Conservation (phyloP, 768 basidiomycete genomes). For the Amanita muscaria region DNA sequence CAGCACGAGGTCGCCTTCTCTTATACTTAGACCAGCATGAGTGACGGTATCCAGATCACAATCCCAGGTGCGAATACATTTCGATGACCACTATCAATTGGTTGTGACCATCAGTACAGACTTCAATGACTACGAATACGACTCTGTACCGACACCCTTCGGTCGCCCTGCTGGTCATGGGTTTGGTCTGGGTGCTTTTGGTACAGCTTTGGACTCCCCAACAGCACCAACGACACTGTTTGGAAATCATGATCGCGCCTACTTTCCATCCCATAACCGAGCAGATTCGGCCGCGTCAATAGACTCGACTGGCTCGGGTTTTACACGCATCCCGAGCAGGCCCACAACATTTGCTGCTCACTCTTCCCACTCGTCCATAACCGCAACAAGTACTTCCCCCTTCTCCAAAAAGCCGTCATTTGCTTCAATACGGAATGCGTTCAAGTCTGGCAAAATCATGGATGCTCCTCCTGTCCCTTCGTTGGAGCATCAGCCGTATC, state of each 20-base stretch:
- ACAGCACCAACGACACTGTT: conserved; percentile 43
- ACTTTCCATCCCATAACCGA: conserved; percentile 64
- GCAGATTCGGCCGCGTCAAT: conserved; percentile 76
- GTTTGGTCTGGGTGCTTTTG: conserved; percentile 21
- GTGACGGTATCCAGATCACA: conserved; percentile 51
- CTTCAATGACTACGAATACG: conserved; percentile 70
- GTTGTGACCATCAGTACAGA: conserved; percentile 33
- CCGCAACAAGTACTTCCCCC: conserved; percentile 38
- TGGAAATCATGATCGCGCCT: conserved; percentile 42
- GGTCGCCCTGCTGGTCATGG: conserved; percentile 48
- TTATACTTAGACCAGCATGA: conserved; percentile 19
- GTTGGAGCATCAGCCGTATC: conserved; percentile 59
- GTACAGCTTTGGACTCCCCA: conserved; percentile 62
- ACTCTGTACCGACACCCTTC: conserved; percentile 57
- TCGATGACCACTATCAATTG: conserved; percentile 6
- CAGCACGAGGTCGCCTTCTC: neutral
- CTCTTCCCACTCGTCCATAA: conserved; percentile 63
- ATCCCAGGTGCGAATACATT: conserved; percentile 42
- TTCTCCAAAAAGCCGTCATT: conserved; percentile 80
- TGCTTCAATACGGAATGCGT: conserved; percentile 80
- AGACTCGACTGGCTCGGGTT: conserved; percentile 59
- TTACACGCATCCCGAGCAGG: conserved; percentile 40
- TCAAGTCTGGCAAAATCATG: conserved; percentile 57
- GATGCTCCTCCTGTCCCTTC: conserved; percentile 74
- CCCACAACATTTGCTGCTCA: conserved; percentile 58